phyloP scores from a whole-genome alignment of 768 basidiomycete species.

The Amanita fuliginea region DNA sequence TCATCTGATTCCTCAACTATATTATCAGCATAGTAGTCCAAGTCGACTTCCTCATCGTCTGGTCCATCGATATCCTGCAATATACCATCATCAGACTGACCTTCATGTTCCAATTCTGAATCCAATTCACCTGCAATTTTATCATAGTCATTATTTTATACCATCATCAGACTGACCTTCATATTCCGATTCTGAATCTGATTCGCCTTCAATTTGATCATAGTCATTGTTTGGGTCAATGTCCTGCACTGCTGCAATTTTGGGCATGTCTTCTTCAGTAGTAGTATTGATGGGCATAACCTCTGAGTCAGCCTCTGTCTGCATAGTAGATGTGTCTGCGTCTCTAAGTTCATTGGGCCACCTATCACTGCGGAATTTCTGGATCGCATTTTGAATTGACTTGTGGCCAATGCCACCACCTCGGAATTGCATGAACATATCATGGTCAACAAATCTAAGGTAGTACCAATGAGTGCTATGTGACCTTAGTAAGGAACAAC shows the following conservation, averaged over 20 bases:
- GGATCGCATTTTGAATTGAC: not conserved
- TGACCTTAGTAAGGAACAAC: not conserved
- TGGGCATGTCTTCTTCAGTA: not conserved
- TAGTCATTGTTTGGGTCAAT: not conserved
- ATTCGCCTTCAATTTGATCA: too few relatives aligned
- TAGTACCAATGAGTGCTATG: not conserved
- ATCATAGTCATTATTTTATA: too few relatives aligned
- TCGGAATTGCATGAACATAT: not conserved
- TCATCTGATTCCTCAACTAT: not conserved
- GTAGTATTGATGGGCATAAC: not conserved
- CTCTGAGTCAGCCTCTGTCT: not conserved
- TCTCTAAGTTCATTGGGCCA: slow-evolving; percentile 6
- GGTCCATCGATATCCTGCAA: not conserved
- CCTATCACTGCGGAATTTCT: not conserved
- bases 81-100: not conserved
- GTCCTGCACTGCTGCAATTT: not conserved
- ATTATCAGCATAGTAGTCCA: too few relatives aligned
- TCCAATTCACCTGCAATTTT: not conserved
- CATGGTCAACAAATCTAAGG: slow-evolving; percentile 5
- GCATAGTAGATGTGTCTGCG: not conserved
- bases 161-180: too few relatives aligned
- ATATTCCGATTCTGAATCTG: too few relatives aligned
- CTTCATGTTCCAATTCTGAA: not conserved
- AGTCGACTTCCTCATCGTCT: not conserved
- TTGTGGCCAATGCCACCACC: slow-evolving; percentile 1